Conservation (phyloP, 2,329 filamentous ascomycete species). For the Stachybotrys echinatus region DNA sequence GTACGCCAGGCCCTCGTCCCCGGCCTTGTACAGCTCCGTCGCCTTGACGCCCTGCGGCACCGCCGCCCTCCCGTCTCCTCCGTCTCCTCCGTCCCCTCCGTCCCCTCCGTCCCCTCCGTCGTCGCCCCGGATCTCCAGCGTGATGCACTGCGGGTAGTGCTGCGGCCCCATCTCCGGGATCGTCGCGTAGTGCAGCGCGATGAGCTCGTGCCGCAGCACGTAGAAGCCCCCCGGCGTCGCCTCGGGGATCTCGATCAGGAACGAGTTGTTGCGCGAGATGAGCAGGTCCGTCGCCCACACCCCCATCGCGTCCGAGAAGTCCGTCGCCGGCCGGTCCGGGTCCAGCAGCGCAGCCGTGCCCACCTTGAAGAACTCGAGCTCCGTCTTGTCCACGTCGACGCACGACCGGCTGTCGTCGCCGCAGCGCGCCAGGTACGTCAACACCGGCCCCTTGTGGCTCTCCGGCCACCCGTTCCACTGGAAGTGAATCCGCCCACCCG, state of each 20-base stretch:
- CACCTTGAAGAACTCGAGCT: constrained; percentile 2
- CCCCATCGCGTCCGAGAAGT: constrained; percentile 23
- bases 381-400: not conserved
- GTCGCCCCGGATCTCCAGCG: constrained; percentile 37
- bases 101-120: constrained; percentile 12
- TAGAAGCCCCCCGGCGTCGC: constrained; percentile 42
- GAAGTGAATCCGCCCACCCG: not conserved
- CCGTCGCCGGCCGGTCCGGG: not conserved
- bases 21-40: constrained; percentile 31
- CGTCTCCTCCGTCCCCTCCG: constrained; percentile 28
- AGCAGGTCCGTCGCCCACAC: constrained; percentile 49
- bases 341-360: constrained; percentile 4
- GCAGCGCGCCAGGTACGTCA: constrained; percentile 1
- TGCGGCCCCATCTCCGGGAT: constrained; percentile 28
- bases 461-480: constrained; percentile 2
- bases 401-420: not conserved
- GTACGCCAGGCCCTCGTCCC: constrained; percentile 34
- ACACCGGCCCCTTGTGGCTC: not conserved
- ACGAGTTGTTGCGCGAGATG: constrained; percentile 36
- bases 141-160: constrained; percentile 46
- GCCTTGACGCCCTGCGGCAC: constrained; percentile 27
- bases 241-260: constrained; percentile 38
- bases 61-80: constrained; percentile 5
- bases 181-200: constrained; percentile 41
- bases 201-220: constrained; percentile 47